A percentile compares a stretch with the other conserved stretches of the same genome.
Evolutionary conservation across 257 asterid genomes (phyloP).

Genomic region (Sherardia arvensis): DNA sequence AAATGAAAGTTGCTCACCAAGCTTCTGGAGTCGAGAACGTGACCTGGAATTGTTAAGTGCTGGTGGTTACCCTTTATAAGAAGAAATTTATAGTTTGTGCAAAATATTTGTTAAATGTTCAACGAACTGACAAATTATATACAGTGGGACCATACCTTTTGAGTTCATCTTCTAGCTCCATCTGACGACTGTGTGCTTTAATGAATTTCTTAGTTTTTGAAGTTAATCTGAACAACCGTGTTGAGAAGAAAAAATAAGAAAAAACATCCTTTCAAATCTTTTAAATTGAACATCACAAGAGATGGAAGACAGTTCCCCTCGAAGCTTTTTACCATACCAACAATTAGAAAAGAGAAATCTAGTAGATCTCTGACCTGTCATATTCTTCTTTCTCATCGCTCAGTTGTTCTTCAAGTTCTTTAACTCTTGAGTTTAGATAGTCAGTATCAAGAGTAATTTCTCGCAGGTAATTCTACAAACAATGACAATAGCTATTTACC

Average conservation of each 20-base stretch:
- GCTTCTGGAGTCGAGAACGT: slow-evolving; percentile 62
- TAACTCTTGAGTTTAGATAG: slow-evolving; percentile 32
- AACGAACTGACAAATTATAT: slow-evolving; percentile 1
- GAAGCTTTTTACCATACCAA: background rate
- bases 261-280: background rate
- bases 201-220: slow-evolving; percentile 58
- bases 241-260: slow-evolving; percentile 10
- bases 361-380: slow-evolving; percentile 37
- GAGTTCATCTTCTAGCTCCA: slow-evolving; percentile 64
- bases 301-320: background rate
- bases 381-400: slow-evolving; percentile 66
- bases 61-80: background rate
- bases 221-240: slow-evolving; percentile 39
- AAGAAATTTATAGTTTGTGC: background rate
- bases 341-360: slow-evolving; percentile 10
- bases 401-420: slow-evolving; percentile 68
- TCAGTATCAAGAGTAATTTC: slow-evolving; percentile 53
- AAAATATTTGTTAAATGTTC: slow-evolving; percentile 2
- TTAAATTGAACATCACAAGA: background rate
- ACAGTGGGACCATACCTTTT: slow-evolving; percentile 51
- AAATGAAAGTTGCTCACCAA: slow-evolving; percentile 55
- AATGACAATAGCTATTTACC: slow-evolving; percentile 11
- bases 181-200: slow-evolving; percentile 62
- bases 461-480: slow-evolving; percentile 47
- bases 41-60: slow-evolving; percentile 39